Conservation (phyloP, 768 basidiomycete genomes). For the Lactarius deliciosus region DNA sequence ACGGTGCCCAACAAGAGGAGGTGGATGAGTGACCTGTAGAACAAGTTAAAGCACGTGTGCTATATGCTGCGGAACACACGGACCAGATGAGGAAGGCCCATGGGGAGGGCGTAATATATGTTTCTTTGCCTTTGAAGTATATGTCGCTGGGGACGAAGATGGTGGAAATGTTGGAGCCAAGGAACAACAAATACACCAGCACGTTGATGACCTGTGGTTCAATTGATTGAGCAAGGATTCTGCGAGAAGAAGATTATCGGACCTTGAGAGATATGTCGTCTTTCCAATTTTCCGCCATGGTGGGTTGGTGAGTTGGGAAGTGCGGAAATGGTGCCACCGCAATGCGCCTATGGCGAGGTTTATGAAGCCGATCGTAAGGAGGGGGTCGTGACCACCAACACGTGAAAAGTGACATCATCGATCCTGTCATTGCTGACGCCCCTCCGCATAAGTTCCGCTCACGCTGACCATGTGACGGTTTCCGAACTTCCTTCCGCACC, state of each 20-base stretch:
- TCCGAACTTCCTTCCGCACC: not conserved
- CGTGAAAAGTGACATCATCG: constrained; percentile 17
- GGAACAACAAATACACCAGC: constrained; percentile 77
- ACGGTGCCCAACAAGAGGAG: constrained; percentile 86
- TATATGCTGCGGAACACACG: constrained; percentile 24
- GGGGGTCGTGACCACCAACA: not conserved
- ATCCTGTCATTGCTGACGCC: not conserved
- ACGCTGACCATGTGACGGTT: not conserved
- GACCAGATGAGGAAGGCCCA: constrained; percentile 93
- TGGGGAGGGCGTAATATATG: constrained; percentile 91
- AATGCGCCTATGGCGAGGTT: not conserved
- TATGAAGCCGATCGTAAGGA: not conserved
- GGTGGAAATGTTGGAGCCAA: constrained; percentile 90
- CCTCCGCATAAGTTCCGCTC: not conserved
- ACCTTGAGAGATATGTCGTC: constrained; percentile 85
- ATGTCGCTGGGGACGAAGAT: constrained; percentile 71
- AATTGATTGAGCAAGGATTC: not conserved
- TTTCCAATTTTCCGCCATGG: constrained; percentile 51
- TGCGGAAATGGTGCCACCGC: not conserved
- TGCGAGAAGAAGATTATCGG: not conserved
- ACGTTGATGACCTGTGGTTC: constrained; percentile 63
- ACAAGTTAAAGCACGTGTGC: constrained; percentile 17
- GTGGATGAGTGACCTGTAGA: constrained; percentile 78
- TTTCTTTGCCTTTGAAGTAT: constrained; percentile 76
- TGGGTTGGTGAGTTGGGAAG: not conserved